Conservation (phyloP, 1,139 yeast genomes). For the Magnusiomyces ingens region DNA sequence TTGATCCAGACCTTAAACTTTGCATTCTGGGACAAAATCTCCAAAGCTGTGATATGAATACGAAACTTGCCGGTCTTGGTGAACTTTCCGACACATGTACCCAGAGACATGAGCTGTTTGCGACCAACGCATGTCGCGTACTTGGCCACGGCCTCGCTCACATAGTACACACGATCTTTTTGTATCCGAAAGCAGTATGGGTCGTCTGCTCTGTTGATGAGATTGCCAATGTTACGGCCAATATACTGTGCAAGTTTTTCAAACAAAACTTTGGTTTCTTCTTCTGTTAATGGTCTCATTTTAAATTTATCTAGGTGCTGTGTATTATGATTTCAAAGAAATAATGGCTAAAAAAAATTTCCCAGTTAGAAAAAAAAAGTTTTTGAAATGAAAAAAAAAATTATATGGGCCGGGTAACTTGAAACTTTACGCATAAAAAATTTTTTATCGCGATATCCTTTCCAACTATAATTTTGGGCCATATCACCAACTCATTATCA, state of each 20-base stretch:
- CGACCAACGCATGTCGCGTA: slow-evolving; percentile 88
- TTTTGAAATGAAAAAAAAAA: neutral
- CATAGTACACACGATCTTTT: slow-evolving; percentile 93
- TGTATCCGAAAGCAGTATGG: slow-evolving; percentile 95
- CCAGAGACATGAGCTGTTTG: slow-evolving; percentile 83
- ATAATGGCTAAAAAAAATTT: neutral
- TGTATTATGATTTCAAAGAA: neutral
- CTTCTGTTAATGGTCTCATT: slow-evolving; percentile 96
- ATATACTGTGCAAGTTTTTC: slow-evolving; percentile 94
- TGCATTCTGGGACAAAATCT: slow-evolving; percentile 78
- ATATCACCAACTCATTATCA: too few relatives aligned
- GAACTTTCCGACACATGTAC: slow-evolving; percentile 91
- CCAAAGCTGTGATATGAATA: slow-evolving; percentile 86
- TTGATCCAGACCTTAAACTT: slow-evolving; percentile 95
- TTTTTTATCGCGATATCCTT: slow-evolving; percentile 2
- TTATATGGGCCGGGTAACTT: slow-evolving; percentile 1
- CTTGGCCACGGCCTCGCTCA: slow-evolving; percentile 73
- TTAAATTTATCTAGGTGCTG: neutral
- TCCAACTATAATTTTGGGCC: too few relatives aligned
- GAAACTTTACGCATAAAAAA: neutral
- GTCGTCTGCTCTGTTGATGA: slow-evolving; percentile 81
- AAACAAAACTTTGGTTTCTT: slow-evolving; percentile 91
- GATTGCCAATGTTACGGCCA: slow-evolving; percentile 84
- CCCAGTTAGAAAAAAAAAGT: neutral
- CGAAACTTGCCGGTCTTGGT: slow-evolving; percentile 97